A percentile compares a stretch with the other conserved stretches of the same genome.
phyloP scores from a whole-genome alignment of 148 eudicot species.

The Agrostemma githago region DNA sequence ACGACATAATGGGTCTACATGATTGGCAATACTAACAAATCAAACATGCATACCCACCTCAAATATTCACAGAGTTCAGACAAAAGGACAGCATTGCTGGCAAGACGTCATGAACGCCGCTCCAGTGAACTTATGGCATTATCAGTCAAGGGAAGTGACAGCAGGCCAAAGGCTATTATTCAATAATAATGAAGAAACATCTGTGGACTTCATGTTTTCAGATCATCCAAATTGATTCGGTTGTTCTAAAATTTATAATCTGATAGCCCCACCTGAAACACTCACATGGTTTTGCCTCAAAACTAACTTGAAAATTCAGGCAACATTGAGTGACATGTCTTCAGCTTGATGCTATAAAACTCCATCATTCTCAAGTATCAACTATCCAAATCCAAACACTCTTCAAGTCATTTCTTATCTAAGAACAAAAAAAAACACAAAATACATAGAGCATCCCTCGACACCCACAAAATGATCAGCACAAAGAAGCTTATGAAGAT shows the following conservation, averaged over 20 bases:
- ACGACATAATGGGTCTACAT: no score
- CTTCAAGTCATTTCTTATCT: not conserved
- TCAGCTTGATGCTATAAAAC: constrained; percentile 3
- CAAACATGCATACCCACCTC: not conserved
- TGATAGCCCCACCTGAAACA: not conserved
- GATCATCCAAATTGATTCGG: no score
- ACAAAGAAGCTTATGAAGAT: constrained; percentile 24
- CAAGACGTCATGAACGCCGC: not conserved
- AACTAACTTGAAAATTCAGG: constrained; percentile 6
- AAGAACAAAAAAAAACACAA: not conserved
- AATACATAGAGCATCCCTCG: not conserved
- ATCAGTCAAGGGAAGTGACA: no score
- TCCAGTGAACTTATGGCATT: no score
- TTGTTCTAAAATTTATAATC: not conserved
- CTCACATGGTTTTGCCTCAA: constrained; percentile 2
- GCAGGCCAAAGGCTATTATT: no score
- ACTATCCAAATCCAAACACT: not conserved
- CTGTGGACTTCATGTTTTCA: no score
- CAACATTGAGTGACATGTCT: constrained; percentile 9
- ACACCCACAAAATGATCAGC: constrained; percentile 21
- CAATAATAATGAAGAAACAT: no score
- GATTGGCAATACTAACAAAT: not conserved
- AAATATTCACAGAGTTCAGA: not conserved
- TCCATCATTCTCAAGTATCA: constrained; percentile 4
- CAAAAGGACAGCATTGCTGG: not conserved